Evolutionary conservation across 768 basidiomycete genomes (phyloP).

Genomic region (Hortiboletus flavorubellus): DNA sequence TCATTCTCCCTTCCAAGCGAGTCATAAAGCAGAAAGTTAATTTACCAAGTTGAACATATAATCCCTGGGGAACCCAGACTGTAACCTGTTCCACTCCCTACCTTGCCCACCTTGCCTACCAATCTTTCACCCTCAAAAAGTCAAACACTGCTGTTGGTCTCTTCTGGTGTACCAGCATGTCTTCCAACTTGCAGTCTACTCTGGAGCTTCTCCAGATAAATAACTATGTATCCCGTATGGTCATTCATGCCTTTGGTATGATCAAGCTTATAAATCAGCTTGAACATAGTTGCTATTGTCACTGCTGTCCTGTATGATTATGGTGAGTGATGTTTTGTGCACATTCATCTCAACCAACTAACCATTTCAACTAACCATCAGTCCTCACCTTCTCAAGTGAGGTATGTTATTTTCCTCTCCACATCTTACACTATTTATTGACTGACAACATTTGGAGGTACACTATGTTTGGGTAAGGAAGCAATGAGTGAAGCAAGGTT

Average conservation of each 20-base stretch:
- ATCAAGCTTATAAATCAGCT: background rate
- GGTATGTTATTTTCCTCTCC: background rate
- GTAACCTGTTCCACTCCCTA: no score
- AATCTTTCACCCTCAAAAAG: background rate
- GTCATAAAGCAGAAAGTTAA: no score
- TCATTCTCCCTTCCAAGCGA: no score
- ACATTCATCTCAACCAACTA: background rate
- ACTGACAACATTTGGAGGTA: background rate
- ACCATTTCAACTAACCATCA: background rate
- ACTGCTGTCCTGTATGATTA: slow-evolving; percentile 5
- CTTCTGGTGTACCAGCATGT: background rate
- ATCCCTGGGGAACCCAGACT: no score
- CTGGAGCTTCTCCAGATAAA: background rate
- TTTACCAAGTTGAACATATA: no score
- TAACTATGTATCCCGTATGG: background rate
- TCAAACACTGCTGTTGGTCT: background rate
- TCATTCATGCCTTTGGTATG: background rate
- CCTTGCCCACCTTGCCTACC: background rate
- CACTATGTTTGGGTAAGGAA: slow-evolving; percentile 14
- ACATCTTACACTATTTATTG: no score
- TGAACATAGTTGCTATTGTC: background rate
- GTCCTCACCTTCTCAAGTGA: slow-evolving; percentile 4
- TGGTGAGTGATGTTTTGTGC: background rate
- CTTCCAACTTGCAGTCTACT: background rate
- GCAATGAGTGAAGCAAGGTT: no score